phyloP scores from a whole-genome alignment of 345 rosid genomes.

The Citrus inodora region DNA sequence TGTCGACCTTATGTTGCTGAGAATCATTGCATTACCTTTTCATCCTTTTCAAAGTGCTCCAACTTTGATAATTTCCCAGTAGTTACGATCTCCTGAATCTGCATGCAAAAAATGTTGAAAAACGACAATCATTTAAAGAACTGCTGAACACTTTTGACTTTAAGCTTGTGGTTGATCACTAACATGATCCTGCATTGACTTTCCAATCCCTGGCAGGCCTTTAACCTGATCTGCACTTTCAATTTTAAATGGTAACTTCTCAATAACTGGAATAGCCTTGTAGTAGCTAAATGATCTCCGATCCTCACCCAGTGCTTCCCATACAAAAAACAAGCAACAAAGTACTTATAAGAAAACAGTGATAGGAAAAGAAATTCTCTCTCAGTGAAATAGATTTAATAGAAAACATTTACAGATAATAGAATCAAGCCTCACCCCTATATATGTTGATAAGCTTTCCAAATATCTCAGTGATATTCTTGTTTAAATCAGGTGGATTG shows the following conservation, averaged over 20 bases:
- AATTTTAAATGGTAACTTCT: constrained; percentile 80
- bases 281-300: constrained; percentile 90
- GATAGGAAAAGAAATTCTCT: neutral
- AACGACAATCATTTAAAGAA: constrained; percentile 9
- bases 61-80: constrained; percentile 86
- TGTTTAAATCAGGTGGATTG: constrained; percentile 86
- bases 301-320: constrained; percentile 90
- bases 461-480: constrained; percentile 74
- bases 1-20: neutral
- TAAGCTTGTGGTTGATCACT: constrained; percentile 25
- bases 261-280: constrained; percentile 84
- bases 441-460: constrained; percentile 87
- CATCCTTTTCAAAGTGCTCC: constrained; percentile 93
- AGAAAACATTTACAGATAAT: neutral
- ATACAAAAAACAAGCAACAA: constrained; percentile 16
- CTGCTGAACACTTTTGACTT: neutral
- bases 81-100: constrained; percentile 93
- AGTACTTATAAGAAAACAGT: neutral
- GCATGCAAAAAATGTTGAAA: constrained; percentile 15
- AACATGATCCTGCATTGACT: constrained; percentile 95
- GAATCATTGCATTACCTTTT: constrained; percentile 54
- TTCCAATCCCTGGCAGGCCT: constrained; percentile 84
- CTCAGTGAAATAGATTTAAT: neutral
- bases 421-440: constrained; percentile 48
- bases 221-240: constrained; percentile 83